Base-by-base conservation (phyloP, 2,329 filamentous ascomycete species). In the Phyllosticta paracitricarpa region DNA sequence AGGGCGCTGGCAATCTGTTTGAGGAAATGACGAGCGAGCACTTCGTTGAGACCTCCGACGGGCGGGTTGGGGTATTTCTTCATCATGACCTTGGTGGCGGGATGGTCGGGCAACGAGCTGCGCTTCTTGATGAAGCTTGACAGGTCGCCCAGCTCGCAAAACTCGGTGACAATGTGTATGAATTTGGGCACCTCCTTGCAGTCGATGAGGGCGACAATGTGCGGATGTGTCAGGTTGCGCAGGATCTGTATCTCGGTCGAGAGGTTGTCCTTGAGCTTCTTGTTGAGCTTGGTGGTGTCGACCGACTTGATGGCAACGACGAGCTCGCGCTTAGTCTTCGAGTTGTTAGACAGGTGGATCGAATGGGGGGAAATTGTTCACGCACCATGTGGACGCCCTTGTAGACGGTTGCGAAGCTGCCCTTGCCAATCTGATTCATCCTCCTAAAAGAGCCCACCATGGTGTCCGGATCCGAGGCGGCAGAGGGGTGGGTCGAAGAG, bases 131-230 rank as follows among this genome's bases (percentile, higher is more conserved):
- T 97, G 75, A 99, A 97, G 59, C 93, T 82, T 10, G 94, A 96
- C 62, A 99, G 78, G 71, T 99, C 94, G 24, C 94, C 93, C 51
- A 99, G 83, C 72, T 96, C 91, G 77, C 94, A 97, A 76, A 95
- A 97, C 77, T 99, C 94, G 93, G 97, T 99, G 65, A 97, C 87
- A 62, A 99, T 83, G 76, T 99, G 94, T 76, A 97, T 97, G 71
- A 96, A 89, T 24, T 87, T 87, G 3, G 84, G 79, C 0, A 90
- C 88, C 74, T 97, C 92, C 73, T 93, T 83, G 78, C 92, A 97
- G 76, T 96, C 91, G 78, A 97, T 92, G 56, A 99, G 86, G 67
- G 91, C 89, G 66, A 97, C 94, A 68, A 99, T 97, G 72, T 99
- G 94, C 28, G 94, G 94, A 75, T 99, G 94, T 63, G 94, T 89